phyloP scores from a whole-genome alignment of 768 basidiomycete species.

The Boletus huronensis region DNA sequence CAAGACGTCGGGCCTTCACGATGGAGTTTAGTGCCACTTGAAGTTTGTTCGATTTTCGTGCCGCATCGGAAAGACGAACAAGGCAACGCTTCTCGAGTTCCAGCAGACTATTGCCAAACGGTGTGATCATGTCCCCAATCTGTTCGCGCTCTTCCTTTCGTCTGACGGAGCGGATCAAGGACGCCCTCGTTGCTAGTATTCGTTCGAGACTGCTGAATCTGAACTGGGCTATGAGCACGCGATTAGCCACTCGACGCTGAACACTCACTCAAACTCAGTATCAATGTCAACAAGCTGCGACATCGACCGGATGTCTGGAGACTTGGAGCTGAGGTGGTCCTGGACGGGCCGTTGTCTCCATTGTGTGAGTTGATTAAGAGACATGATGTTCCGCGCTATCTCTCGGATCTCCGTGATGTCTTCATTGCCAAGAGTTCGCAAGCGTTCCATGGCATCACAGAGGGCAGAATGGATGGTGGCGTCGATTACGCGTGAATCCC shows the following conservation, averaged over 20 bases:
- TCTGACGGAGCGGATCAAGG: constrained; percentile 70
- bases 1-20: constrained; percentile 66
- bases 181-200: constrained; percentile 76
- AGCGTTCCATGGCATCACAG: constrained; percentile 55
- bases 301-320: constrained; percentile 37
- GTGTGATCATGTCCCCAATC: constrained; percentile 66
- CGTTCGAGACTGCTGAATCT: constrained; percentile 77
- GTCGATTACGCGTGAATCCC: constrained; percentile 51
- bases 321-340: constrained; percentile 29
- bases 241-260: not conserved
- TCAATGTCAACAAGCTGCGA: constrained; percentile 46
- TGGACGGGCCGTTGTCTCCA: constrained; percentile 48
- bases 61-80: constrained; percentile 65
- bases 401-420: constrained; percentile 73
- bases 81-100: constrained; percentile 69
- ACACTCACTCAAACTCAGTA: constrained; percentile 63
- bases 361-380: constrained; percentile 67
- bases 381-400: constrained; percentile 70
- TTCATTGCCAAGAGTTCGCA: constrained; percentile 70
- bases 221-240: constrained; percentile 12
- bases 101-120: constrained; percentile 47
- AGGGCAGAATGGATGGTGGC: constrained; percentile 49
- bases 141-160: constrained; percentile 70
- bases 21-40: constrained; percentile 89
- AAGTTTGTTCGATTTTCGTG: constrained; percentile 60